phyloP scores from a whole-genome alignment of 2,329 filamentous ascomycete genomes.

The Xylariaceae sp. region DNA sequence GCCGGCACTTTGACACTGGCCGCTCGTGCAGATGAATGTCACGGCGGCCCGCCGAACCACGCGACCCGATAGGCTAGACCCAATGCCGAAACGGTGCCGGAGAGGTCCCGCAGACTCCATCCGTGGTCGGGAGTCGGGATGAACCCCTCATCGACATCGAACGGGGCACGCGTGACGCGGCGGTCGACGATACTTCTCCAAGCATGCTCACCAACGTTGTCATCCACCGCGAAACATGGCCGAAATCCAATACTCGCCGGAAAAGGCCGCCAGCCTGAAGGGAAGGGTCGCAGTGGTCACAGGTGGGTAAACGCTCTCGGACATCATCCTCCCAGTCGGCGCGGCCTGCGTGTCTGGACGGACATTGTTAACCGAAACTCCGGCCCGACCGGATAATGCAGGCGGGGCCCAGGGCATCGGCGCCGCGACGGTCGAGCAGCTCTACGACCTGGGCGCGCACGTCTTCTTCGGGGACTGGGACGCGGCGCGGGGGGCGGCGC shows the following conservation, averaged over 20 bases:
- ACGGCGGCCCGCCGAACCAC: too few relatives aligned
- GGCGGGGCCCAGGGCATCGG: constrained; percentile 3
- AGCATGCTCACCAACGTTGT: too few relatives aligned
- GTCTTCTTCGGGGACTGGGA: constrained; percentile 3
- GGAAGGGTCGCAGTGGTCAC: constrained; percentile 2
- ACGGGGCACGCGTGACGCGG: too few relatives aligned
- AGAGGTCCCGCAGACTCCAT: too few relatives aligned
- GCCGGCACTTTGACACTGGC: too few relatives aligned
- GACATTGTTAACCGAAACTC: neutral
- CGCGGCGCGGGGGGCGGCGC: neutral
- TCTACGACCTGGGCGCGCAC: constrained; percentile 1
- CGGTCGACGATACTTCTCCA: too few relatives aligned
- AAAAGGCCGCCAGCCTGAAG: neutral
- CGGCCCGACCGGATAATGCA: neutral
- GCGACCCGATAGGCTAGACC: too few relatives aligned
- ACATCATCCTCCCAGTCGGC: neutral
- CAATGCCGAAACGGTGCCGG: too few relatives aligned
- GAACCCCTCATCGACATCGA: too few relatives aligned
- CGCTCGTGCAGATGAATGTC: too few relatives aligned
- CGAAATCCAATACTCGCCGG: neutral
- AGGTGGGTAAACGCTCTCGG: too few relatives aligned
- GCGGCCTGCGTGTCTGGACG: neutral
- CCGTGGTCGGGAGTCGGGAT: too few relatives aligned
- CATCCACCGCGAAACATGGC: neutral
- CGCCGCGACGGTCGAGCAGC: neutral